Evolutionary conservation across 495 filamentous ascomycete genomes (phyloP), one percentile per base, ranked within the genome.

Genomic region (Aspergillus panamensis): DNA sequence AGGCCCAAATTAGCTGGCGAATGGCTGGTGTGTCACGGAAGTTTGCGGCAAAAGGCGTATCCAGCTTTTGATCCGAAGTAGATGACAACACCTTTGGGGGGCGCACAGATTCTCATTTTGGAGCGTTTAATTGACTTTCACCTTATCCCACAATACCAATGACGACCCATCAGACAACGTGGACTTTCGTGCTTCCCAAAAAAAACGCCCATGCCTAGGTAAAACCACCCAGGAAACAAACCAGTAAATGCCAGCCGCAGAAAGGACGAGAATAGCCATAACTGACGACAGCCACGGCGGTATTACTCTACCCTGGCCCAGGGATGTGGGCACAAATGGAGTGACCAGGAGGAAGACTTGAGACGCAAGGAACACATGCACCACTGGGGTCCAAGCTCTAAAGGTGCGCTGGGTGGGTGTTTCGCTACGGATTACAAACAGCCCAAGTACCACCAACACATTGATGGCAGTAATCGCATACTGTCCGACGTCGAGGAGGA

Each of bases 401-500:
- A 85, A 91, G 0, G 86, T 82, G 14, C 84, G 70, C 32, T 79
- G 79, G 9, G 85, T 59, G 44, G 86, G 73, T 12, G 80, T 79
- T 25, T 80, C 65, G 31, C 74, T 79, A 7, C 86, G 78, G 9
- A 90, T 79, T 67, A 78, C 80, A 20, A 90, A 69, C 0, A 88
- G 66, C 0, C 87, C 86, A 21, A 82, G 49, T 0, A 82, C 77
- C 8, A 79, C 77, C 0, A 84, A 79, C 12, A 89, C 66, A 7
- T 77, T 76, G 43, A 83, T 80, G 51, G 87, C 71, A 51, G 85
- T 81, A 2, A 72, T 76, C 0, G 86, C 82, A 63, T 89, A 90
- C 0, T 83, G 85, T 58, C 87, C 84, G 0, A 88, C 80, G 39
- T 88, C 82, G 7, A 87, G 71, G 50, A 88, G 87, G 62, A 90